Percentiles rank a stretch among this genome's conserved stretches.
Evolutionary conservation across 2,329 filamentous ascomycete species (phyloP).

Genomic region (Curvularia eragrostidis): DNA sequence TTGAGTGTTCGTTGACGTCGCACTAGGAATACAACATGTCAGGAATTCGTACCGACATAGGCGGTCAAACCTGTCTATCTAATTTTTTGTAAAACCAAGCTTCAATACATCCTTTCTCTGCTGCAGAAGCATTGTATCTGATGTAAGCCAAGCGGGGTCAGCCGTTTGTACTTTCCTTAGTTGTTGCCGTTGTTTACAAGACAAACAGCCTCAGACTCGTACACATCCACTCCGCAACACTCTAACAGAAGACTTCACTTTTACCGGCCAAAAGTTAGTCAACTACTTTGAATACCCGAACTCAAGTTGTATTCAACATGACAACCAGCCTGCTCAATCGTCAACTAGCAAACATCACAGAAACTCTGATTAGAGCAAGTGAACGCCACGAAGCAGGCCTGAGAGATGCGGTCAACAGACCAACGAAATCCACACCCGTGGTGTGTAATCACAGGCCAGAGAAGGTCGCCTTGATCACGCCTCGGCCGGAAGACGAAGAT

Average conservation of each 20-base stretch:
- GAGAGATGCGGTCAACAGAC: background rate
- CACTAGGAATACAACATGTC: background rate
- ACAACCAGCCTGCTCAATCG: conserved; percentile 16
- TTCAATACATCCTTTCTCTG: background rate
- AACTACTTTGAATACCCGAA: background rate
- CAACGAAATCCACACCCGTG: background rate
- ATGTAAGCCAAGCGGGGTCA: background rate
- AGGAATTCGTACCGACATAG: background rate
- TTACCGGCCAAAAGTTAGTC: background rate
- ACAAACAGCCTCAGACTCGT: background rate
- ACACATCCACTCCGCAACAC: background rate
- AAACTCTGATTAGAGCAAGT: conserved; percentile 23
- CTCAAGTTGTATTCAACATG: background rate
- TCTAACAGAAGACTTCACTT: background rate
- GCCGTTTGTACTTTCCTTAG: background rate
- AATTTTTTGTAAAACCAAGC: background rate
- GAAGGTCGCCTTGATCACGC: background rate
- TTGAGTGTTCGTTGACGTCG: background rate
- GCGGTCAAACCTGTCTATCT: background rate
- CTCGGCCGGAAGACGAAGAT: background rate
- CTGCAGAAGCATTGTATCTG: background rate
- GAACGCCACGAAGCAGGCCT: conserved; percentile 22
- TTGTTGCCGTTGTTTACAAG: background rate
- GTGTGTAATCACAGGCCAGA: background rate
- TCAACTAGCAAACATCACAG: conserved; percentile 28